Base-by-base conservation (phyloP, 2,329 filamentous ascomycete species). In the Aquanectria penicillioides region DNA sequence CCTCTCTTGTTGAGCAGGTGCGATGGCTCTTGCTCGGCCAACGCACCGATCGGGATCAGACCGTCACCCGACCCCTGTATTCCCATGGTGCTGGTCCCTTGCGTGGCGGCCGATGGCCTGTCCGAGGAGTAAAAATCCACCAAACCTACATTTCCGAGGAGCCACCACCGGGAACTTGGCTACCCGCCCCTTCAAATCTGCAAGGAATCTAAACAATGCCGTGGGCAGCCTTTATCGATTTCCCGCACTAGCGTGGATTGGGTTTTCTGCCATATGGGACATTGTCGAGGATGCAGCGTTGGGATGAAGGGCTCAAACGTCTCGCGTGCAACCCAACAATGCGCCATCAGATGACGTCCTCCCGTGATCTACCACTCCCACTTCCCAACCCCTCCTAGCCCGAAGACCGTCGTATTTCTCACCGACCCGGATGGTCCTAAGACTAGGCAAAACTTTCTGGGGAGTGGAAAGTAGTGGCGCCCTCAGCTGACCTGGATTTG, bases 401-500 rank as follows among this genome's bases (percentile, higher is more conserved):
- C 31, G 37, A 2, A 29, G 5, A 4, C 31, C 22, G 33, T n/a
- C n/a, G n/a, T n/a, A n/a, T n/a, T n/a, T 47, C 36, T 26, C 37
- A 43, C 31, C 34, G n/a, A n/a, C n/a, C n/a, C n/a, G n/a, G n/a
- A n/a, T n/a, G n/a, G n/a, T 29, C 41, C 48, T 38, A 46, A 48
- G 20, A 47, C 36, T 28, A 51, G 36, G 9, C 13, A 17, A 31
- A 41, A 20, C 28, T 18, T 26, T 41, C n/a, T 38, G 49, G 40
- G 44, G 37, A 40, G 13, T 26, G 38, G 54, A 63, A 60, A 67
- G 59, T 28, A 57, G 50, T 61, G 54, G 57, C 57, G 46, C 40
- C 50, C 67, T 67, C 67, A 69, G 58, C 67, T 69, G 67, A 69
- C 49, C 43, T 56, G 40, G 22, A 60, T 38, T 57, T 64, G 43